These are phyloP conservation scores for Corynascus novoguineensis DNA, from an alignment of 495 filamentous ascomycete genomes.

Conservation along the genomic window DNA sequence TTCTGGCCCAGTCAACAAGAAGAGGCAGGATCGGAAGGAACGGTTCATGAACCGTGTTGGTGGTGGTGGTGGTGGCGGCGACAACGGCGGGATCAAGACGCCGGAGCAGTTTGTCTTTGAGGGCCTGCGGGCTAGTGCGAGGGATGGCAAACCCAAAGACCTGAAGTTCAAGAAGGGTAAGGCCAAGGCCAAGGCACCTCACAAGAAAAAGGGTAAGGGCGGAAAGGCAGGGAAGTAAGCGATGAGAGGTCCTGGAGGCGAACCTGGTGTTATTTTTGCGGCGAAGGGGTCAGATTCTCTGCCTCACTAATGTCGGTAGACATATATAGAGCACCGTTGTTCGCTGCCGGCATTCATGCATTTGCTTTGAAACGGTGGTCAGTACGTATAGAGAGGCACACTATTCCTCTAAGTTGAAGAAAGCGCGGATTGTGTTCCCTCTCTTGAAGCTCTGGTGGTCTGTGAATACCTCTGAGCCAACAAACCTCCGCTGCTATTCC, in stretches of 20 bases:
- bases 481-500: too few species aligned
- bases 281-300: too few species aligned
- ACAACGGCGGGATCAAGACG: conserved; percentile 32
- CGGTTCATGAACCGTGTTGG: conserved; percentile 19
- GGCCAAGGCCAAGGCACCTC: conserved; percentile 32
- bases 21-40: conserved; percentile 19
- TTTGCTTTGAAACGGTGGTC: too few species aligned
- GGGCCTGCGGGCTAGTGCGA: conserved; percentile 72
- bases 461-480: too few species aligned
- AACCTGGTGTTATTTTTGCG: background rate
- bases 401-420: too few species aligned
- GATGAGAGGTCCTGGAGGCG: background rate
- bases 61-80: background rate
- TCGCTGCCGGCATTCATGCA: too few species aligned
- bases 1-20: conserved; percentile 37
- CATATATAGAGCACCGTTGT: too few species aligned
- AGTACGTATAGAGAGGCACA: too few species aligned
- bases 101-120: conserved; percentile 80
- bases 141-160: conserved; percentile 54
- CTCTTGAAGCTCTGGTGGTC: too few species aligned
- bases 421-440: too few species aligned
- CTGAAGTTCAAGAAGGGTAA: conserved; percentile 55
- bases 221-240: conserved; percentile 30
- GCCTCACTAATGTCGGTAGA: too few species aligned
- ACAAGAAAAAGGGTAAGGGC: conserved; percentile 17